A percentile compares a stretch with the other conserved stretches of the same genome.
phyloP scores from a whole-genome alignment of 345 rosid species.

The Acer saccharum region DNA sequence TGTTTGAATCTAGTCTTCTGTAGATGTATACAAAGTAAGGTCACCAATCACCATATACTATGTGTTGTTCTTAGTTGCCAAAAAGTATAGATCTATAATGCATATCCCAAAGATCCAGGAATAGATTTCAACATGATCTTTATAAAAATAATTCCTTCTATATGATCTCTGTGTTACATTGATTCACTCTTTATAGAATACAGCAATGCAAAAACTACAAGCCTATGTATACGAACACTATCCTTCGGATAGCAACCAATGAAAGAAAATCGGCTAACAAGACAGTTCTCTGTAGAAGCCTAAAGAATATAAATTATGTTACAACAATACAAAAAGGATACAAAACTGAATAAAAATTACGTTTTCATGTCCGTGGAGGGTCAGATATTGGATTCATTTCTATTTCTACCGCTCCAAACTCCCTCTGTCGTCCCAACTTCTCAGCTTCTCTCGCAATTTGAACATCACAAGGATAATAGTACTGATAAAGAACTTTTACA shows the following conservation, averaged over 20 bases:
- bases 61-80: no score
- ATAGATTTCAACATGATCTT: no score
- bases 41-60: no score
- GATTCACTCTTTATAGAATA: no score
- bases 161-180: no score
- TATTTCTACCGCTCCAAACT: constrained; percentile 42
- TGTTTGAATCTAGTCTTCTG: no score
- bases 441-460: constrained; percentile 83
- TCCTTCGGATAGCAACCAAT: constrained; percentile 56
- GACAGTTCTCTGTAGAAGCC: constrained; percentile 29
- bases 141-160: no score
- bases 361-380: constrained; percentile 40
- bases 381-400: constrained; percentile 70
- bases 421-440: constrained; percentile 46
- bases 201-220: background rate
- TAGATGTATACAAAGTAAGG: no score
- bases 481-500: constrained; percentile 61
- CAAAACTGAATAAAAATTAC: constrained; percentile 19
- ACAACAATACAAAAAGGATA: constrained; percentile 5
- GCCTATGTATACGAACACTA: constrained; percentile 38
- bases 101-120: no score
- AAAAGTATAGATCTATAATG: no score
- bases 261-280: constrained; percentile 26
- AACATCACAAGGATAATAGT: constrained; percentile 68
- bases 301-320: constrained; percentile 35